Evolutionary conservation across 2,329 filamentous ascomycete species (phyloP).

Genomic region (Atkinsonella hypoxylon): DNA sequence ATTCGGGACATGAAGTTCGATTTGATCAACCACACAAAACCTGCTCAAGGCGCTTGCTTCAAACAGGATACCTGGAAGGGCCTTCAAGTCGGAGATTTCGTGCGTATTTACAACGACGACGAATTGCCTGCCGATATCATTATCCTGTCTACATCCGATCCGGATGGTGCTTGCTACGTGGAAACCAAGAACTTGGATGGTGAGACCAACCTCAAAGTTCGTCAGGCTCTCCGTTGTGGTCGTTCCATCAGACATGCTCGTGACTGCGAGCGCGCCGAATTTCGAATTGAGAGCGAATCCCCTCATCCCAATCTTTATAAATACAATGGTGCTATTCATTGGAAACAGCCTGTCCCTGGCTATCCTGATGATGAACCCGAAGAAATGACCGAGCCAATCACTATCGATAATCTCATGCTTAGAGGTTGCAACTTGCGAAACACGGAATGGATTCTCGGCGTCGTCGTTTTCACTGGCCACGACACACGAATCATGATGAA

Average conservation of each 20-base stretch:
- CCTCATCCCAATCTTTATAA: constrained; percentile 92
- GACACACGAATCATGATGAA: constrained; percentile 99
- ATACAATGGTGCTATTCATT: constrained; percentile 81
- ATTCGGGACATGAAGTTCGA: constrained; percentile 36
- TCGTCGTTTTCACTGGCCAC: constrained; percentile 88
- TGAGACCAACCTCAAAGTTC: constrained; percentile 94
- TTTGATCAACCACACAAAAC: constrained; percentile 60
- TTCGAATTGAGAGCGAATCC: constrained; percentile 77
- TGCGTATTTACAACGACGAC: constrained; percentile 92
- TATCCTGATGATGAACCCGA: constrained; percentile 49
- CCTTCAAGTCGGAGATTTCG: constrained; percentile 87
- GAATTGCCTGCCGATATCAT: constrained; percentile 90
- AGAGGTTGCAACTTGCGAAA: constrained; percentile 90
- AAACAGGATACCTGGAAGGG: constrained; percentile 94
- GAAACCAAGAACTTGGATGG: constrained; percentile 98
- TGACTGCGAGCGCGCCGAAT: constrained; percentile 84
- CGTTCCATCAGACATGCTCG: constrained; percentile 74
- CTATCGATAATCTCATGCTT: constrained; percentile 89
- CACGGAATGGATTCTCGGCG: constrained; percentile 87
- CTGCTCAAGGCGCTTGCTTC: constrained; percentile 64
- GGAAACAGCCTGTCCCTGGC: constrained; percentile 61
- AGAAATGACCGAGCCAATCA: constrained; percentile 83
- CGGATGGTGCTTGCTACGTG: constrained; percentile 90
- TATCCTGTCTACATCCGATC: constrained; percentile 83
- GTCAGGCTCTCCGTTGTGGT: constrained; percentile 79